Base-by-base conservation (phyloP, 148 eudicot species). In the Gaultheria prostrata region DNA sequence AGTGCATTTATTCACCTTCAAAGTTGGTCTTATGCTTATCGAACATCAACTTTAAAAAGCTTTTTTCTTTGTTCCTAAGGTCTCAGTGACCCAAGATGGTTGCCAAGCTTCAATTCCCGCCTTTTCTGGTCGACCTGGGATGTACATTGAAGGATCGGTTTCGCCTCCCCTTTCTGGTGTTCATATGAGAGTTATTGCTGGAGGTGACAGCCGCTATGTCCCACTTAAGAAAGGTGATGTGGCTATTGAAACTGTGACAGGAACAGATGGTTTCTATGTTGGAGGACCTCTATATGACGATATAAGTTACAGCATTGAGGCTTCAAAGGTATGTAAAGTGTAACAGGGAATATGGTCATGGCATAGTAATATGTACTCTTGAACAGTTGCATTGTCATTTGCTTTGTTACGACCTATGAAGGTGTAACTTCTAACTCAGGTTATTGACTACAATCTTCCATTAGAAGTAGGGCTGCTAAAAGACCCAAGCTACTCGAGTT, bases 261-360 rank as follows among this genome's bases (percentile, higher is more conserved):
- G 86, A 56, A 33, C 84, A 84, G 97, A 93, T 88, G 99, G 99
- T 84, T 77, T 76, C 51, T 97, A 89, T 79, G 80, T 92, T 81
- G 97, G 90, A 21, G 99, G 99, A 49, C 98, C 99, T 70, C 91
- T 97, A 76, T 97, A 93, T 88, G 98, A 97, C 82, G 99, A 97
- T 82, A 93, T 95, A 85, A 83, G 80, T 86, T 97, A 97, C 90
- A 87, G 80, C n/a, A 53, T 91, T 79, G 95, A 93, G 84, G 99
- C 98, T 78, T 94, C 97, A 87, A 94, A 94, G 99, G 99, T 97
- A 71, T 73, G 86, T 59, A 57, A 51, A 73, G 81, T 82, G 61
- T 63, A 32, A 70, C 13, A 6, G 35, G 50, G n/a, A 43, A 56
- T 39, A 24, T 17, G 4, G 51, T 63, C 72, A 26, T 17, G 45